Evolutionary conservation across 108 stramenopile genomes (phyloP).

Genomic region (Cyclotella kingstonii): DNA sequence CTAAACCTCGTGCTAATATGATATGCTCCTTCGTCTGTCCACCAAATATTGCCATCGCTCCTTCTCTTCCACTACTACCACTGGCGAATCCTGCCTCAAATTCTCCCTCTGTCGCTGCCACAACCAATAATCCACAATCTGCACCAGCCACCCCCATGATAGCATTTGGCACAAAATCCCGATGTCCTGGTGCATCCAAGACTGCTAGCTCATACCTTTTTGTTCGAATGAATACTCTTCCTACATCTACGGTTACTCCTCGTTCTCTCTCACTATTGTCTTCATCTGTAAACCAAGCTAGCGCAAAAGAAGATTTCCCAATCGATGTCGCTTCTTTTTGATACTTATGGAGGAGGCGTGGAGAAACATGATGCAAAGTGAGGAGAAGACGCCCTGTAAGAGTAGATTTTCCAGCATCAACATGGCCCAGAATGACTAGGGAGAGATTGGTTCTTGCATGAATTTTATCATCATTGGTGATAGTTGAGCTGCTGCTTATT

Average conservation of each 20-base stretch:
- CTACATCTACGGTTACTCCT: constrained; percentile 79
- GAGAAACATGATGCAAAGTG: constrained; percentile 53
- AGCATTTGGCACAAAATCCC: constrained; percentile 51
- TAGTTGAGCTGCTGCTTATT: background rate
- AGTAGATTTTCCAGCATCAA: constrained; percentile 85
- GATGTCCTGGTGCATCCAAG: constrained; percentile 63
- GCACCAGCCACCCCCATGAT: constrained; percentile 57
- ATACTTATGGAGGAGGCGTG: constrained; percentile 59
- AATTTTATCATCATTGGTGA: too few species aligned
- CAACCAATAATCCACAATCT: constrained; percentile 79
- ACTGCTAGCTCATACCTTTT: constrained; percentile 36
- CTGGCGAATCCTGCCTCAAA: constrained; percentile 75
- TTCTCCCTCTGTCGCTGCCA: constrained; percentile 75
- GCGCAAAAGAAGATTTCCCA: constrained; percentile 74
- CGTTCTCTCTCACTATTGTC: constrained; percentile 66
- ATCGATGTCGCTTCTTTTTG: constrained; percentile 51
- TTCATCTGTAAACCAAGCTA: constrained; percentile 80
- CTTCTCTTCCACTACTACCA: constrained; percentile 22
- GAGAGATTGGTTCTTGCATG: constrained; percentile 44
- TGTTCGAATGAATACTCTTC: constrained; percentile 45
- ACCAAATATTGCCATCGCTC: background rate
- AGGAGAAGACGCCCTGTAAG: constrained; percentile 72
- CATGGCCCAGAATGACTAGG: constrained; percentile 50
- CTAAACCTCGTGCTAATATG: constrained; percentile 68
- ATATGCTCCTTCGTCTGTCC: constrained; percentile 88